Conservation (phyloP, 2,329 filamentous ascomycete species). For the Sarocladium strictum region DNA sequence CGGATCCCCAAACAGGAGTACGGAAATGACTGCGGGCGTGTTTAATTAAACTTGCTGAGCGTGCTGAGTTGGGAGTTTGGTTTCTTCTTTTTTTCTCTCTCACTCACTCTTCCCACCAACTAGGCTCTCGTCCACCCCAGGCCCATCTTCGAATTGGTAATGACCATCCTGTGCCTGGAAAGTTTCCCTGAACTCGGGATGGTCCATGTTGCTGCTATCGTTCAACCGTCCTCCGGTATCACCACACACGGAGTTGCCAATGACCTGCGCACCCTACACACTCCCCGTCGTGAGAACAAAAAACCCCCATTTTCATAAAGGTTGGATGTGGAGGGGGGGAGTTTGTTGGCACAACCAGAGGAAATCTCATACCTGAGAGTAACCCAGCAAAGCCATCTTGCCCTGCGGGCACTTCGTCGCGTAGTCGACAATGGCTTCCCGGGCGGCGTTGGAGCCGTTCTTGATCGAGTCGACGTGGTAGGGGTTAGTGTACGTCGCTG, state of each 20-base stretch:
- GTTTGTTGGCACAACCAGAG: too few relatives aligned
- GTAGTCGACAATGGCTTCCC: conserved; percentile 25
- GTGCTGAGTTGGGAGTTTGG: too few relatives aligned
- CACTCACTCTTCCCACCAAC: conserved; percentile 28
- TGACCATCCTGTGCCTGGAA: not conserved
- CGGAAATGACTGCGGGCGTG: conserved; percentile 33
- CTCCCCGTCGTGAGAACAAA: too few relatives aligned
- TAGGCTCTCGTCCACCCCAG: conserved; percentile 18
- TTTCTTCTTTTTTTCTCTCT: too few relatives aligned
- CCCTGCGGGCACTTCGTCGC: conserved; percentile 27
- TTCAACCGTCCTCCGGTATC: conserved; percentile 17
- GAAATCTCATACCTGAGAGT: conserved; percentile 24
- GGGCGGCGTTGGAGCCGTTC: conserved; percentile 25
- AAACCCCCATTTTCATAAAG: too few relatives aligned
- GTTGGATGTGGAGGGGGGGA: too few relatives aligned
- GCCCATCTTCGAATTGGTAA: conserved; percentile 18
- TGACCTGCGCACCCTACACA: conserved; percentile 31
- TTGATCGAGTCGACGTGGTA: conserved; percentile 28
- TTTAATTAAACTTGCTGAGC: too few relatives aligned
- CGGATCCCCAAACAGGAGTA: conserved; percentile 36
- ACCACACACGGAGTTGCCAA: conserved; percentile 32
- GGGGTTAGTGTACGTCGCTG: conserved; percentile 27
- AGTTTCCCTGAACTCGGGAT: not conserved
- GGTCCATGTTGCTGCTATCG: not conserved
- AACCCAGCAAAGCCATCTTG: conserved; percentile 35